Percentiles rank a stretch among this genome's conserved stretches.
Conservation (phyloP, 768 basidiomycete species). For the Amanita fuliginea region DNA sequence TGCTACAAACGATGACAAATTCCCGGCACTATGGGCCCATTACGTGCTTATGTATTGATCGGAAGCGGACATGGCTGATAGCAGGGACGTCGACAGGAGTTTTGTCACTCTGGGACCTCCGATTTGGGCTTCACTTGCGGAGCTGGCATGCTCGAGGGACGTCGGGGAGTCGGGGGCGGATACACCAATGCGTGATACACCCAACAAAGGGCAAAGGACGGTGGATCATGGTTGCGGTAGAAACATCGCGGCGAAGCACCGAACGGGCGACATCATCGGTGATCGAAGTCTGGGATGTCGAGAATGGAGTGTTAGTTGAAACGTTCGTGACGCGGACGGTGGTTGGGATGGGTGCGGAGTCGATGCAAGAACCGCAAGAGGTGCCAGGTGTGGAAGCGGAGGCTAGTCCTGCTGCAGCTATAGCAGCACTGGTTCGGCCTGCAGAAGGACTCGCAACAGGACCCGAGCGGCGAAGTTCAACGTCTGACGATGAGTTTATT, state of each 20-base stretch:
- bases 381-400: slow-evolving; percentile 45
- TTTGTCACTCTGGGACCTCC: slow-evolving; percentile 88
- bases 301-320: slow-evolving; percentile 70
- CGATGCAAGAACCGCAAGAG: slow-evolving; percentile 42
- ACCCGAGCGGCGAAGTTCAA: slow-evolving; percentile 13
- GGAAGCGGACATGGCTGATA: slow-evolving; percentile 78
- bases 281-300: slow-evolving; percentile 91
- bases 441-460: slow-evolving; percentile 28
- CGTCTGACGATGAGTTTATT: slow-evolving; percentile 23
- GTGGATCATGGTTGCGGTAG: slow-evolving; percentile 83
- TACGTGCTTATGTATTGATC: slow-evolving; percentile 74
- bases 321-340: slow-evolving; percentile 50
- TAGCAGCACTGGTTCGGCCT: slow-evolving; percentile 70
- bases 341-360: slow-evolving; percentile 30
- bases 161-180: slow-evolving; percentile 39
- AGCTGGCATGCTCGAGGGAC: slow-evolving; percentile 72
- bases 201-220: slow-evolving; percentile 80
- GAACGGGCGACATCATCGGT: slow-evolving; percentile 39
- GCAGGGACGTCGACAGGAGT: slow-evolving; percentile 81
- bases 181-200: slow-evolving; percentile 72
- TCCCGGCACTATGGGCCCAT: slow-evolving; percentile 83
- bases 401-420: slow-evolving; percentile 57
- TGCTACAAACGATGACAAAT: slow-evolving; percentile 70
- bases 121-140: slow-evolving; percentile 82
- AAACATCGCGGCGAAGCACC: slow-evolving; percentile 32